Evolutionary conservation across 768 basidiomycete species (phyloP).

Genomic region (Rhizopogon vinicolor): DNA sequence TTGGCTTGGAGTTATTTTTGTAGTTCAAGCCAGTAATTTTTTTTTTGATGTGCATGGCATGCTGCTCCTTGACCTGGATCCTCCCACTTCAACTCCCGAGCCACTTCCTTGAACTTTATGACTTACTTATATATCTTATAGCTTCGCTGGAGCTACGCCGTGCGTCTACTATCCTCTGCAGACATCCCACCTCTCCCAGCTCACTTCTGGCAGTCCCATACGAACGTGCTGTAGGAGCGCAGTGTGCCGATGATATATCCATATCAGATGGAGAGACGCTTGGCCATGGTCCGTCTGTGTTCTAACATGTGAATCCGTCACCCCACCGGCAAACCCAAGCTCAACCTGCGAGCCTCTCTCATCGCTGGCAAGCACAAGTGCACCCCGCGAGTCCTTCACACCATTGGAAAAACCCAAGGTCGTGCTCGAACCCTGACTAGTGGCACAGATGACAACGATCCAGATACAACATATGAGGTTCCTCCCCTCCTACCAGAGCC

Average conservation of each 20-base stretch:
- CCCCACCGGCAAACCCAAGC: too few relatives aligned
- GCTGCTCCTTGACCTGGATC: neutral
- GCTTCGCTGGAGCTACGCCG: constrained; percentile 93
- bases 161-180: constrained; percentile 70
- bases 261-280: too few relatives aligned
- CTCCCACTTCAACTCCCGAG: neutral
- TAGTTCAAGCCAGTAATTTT: neutral
- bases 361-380: too few relatives aligned
- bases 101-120: neutral
- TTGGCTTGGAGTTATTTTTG: neutral
- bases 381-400: neutral
- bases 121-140: constrained; percentile 18
- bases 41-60: neutral
- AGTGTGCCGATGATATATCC: too few relatives aligned
- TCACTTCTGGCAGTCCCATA: neutral
- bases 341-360: too few relatives aligned
- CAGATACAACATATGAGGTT: neutral
- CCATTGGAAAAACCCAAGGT: neutral
- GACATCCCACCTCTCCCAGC: constrained; percentile 30
- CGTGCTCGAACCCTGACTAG: neutral
- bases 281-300: too few relatives aligned
- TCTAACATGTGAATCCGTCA: too few relatives aligned
- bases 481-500: neutral
- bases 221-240: too few relatives aligned
- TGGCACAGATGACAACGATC: neutral